These are phyloP conservation scores for Tetrahymena elliotti DNA, from an alignment of 73 alveolate genomes.

Conservation along the genomic window DNA sequence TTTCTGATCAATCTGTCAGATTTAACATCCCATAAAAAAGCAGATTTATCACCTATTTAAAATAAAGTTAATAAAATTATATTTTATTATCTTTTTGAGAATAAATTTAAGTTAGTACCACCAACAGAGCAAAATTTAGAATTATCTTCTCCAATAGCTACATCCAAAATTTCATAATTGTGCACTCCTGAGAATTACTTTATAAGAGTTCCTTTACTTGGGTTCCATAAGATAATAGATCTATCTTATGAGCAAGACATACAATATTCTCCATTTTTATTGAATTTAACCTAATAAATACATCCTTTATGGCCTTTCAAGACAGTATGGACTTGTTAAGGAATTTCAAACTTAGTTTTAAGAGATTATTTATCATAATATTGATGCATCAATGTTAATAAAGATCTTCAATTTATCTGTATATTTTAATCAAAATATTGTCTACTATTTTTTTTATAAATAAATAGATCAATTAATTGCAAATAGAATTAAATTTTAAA, in stretches of 20 bases:
- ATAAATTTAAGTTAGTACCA: neutral
- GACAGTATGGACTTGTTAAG: neutral
- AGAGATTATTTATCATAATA: neutral
- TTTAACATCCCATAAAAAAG: conserved; percentile 51
- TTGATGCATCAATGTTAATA: neutral
- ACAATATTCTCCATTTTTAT: neutral
- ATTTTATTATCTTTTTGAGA: neutral
- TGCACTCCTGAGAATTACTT: conserved; percentile 45
- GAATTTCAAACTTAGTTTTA: neutral
- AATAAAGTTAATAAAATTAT: conserved; percentile 14
- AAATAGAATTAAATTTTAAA: neutral
- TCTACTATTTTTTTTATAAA: neutral
- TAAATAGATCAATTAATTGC: neutral
- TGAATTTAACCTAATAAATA: neutral
- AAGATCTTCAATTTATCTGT: neutral
- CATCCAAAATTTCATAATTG: conserved; percentile 42
- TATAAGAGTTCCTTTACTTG: conserved; percentile 35
- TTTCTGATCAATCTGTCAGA: conserved; percentile 41
- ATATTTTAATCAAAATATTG: neutral
- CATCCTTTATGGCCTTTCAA: neutral
- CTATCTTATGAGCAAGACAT: neutral
- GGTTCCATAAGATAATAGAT: conserved; percentile 30
- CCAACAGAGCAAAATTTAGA: neutral
- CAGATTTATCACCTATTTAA: conserved; percentile 42
- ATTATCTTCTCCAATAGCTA: conserved; percentile 15